phyloP scores from a whole-genome alignment of 208 protist species.

The Leishmania tarentolae region DNA sequence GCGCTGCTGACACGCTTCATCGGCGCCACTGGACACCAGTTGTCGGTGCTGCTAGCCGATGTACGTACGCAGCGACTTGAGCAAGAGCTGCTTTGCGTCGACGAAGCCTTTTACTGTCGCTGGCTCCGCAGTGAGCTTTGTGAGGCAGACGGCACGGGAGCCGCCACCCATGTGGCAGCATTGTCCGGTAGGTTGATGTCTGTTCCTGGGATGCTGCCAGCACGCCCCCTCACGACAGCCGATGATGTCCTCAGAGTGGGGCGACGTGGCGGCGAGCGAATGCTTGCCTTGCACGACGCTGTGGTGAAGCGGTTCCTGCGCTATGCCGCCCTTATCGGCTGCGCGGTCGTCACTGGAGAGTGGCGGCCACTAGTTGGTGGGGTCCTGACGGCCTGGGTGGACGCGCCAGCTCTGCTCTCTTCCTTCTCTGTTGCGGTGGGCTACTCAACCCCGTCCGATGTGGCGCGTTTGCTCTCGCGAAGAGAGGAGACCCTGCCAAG shows the following conservation, averaged over 20 bases:
- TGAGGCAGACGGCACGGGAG: background rate
- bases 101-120: conserved; percentile 60
- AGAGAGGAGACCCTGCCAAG: conserved; percentile 35
- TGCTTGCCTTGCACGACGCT: conserved; percentile 28
- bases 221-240: background rate
- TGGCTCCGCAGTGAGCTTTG: conserved; percentile 20
- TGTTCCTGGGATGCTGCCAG: background rate
- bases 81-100: conserved; percentile 38
- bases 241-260: conserved; percentile 28
- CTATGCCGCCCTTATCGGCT: background rate
- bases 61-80: conserved; percentile 30
- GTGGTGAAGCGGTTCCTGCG: conserved; percentile 23
- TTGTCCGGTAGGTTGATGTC: background rate
- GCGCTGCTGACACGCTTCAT: conserved; percentile 18
- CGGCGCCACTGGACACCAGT: background rate
- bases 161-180: background rate
- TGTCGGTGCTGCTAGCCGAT: conserved; percentile 25
- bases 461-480: conserved; percentile 19
- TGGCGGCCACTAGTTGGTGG: conserved; percentile 28
- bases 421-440: conserved; percentile 16
- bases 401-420: conserved; percentile 12
- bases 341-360: conserved; percentile 18
- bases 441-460: conserved; percentile 24
- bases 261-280: conserved; percentile 25
- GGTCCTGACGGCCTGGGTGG: conserved; percentile 17